Conservation (phyloP, 805 yeast species). For the Metschnikowia gruessii region DNA sequence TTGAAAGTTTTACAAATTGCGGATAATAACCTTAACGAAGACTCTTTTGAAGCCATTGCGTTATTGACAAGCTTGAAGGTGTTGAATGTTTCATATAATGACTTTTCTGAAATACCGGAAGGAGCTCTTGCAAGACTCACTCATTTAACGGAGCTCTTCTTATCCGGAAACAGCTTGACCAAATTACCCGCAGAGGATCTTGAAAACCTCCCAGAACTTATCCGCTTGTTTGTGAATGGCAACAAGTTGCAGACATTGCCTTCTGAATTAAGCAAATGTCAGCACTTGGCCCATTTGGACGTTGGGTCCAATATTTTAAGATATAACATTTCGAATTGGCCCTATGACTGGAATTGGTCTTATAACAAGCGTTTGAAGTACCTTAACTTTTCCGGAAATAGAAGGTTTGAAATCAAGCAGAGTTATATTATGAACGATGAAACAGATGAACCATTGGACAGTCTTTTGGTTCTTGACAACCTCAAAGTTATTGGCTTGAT, state of each 20-base stretch:
- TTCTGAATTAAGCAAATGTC: slow-evolving; percentile 74
- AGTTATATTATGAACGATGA: slow-evolving; percentile 54
- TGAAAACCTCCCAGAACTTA: slow-evolving; percentile 54
- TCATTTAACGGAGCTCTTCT: slow-evolving; percentile 58
- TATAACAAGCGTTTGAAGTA: slow-evolving; percentile 72
- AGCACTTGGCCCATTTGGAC: slow-evolving; percentile 67
- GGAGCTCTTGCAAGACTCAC: slow-evolving; percentile 62
- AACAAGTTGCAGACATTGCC: slow-evolving; percentile 86
- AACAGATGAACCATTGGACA: slow-evolving; percentile 64
- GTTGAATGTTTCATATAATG: slow-evolving; percentile 82
- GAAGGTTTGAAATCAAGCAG: slow-evolving; percentile 83
- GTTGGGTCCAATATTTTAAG: slow-evolving; percentile 88
- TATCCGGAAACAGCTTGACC: slow-evolving; percentile 80
- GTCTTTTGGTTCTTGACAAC: slow-evolving; percentile 57
- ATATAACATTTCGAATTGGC: slow-evolving; percentile 90
- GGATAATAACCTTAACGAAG: slow-evolving; percentile 81
- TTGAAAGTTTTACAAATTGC: slow-evolving; percentile 62
- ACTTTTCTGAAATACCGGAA: slow-evolving; percentile 72
- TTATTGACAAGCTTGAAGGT: slow-evolving; percentile 54
- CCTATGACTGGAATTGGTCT: slow-evolving; percentile 98
- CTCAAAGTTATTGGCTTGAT: slow-evolving; percentile 78
- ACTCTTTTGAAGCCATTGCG: slow-evolving; percentile 66
- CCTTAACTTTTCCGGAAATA: slow-evolving; percentile 89
- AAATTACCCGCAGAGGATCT: slow-evolving; percentile 86
- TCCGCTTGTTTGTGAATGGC: slow-evolving; percentile 68